These are phyloP conservation scores for Moricandia arvensis DNA, from an alignment of 345 rosid species.

Conservation along the genomic window DNA sequence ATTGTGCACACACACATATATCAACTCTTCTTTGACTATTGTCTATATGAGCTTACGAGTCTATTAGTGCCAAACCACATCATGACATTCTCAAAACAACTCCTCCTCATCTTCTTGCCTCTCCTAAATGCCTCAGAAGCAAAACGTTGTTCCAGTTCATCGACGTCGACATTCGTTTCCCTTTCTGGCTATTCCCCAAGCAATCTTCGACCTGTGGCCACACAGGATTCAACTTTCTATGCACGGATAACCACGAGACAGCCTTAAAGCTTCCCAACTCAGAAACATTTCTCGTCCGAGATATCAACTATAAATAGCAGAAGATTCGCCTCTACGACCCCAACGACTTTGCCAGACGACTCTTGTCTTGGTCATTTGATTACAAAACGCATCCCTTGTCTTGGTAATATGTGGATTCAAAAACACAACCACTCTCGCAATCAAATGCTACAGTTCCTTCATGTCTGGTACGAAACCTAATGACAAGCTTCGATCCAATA, in stretches of 20 bases:
- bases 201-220: slow-evolving; percentile 50
- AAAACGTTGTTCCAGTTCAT: slow-evolving; percentile 35
- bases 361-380: neutral
- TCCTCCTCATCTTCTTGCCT: slow-evolving; percentile 18
- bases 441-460: slow-evolving; percentile 43
- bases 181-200: slow-evolving; percentile 46
- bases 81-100: slow-evolving; percentile 21
- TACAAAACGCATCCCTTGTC: too few species aligned
- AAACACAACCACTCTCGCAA: slow-evolving; percentile 33
- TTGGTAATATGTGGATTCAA: slow-evolving; percentile 51
- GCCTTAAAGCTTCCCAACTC: slow-evolving; percentile 50
- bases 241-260: slow-evolving; percentile 37
- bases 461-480: slow-evolving; percentile 36
- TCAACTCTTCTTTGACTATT: neutral
- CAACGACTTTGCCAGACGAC: slow-evolving; percentile 48
- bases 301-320: slow-evolving; percentile 46
- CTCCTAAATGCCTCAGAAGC: slow-evolving; percentile 21
- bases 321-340: slow-evolving; percentile 54
- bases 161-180: slow-evolving; percentile 49
- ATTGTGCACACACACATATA: too few species aligned
- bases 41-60: neutral
- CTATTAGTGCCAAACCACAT: slow-evolving; percentile 18
- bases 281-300: slow-evolving; percentile 46
- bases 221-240: slow-evolving; percentile 55
- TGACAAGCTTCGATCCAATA: too few species aligned